Evolutionary conservation across 2,329 filamentous ascomycete genomes (phyloP).

Genomic region (Balansia obtecta): DNA sequence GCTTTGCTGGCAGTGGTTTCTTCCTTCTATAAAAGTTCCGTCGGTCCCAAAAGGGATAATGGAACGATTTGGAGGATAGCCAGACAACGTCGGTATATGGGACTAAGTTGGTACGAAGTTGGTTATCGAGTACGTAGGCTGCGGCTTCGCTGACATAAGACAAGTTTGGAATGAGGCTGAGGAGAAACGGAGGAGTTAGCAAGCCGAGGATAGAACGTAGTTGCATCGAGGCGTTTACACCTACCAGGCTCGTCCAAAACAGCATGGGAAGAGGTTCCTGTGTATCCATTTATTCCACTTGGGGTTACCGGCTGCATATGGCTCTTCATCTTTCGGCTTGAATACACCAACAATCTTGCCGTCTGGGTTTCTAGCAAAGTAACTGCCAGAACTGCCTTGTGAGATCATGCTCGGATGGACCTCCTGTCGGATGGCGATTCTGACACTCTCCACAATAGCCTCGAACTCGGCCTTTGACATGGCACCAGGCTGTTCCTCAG

Average conservation of each 20-base stretch:
- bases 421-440: constrained; percentile 76
- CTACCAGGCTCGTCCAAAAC: constrained; percentile 81
- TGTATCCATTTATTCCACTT: constrained; percentile 99
- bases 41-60: constrained; percentile 96
- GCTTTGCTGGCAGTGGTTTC: constrained; percentile 77
- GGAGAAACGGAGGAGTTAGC: neutral
- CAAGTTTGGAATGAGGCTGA: constrained; percentile 80
- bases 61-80: constrained; percentile 91
- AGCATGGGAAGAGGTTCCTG: constrained; percentile 92
- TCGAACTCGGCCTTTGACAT: constrained; percentile 79
- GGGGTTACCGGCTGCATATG: constrained; percentile 90
- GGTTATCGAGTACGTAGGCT: constrained; percentile 85
- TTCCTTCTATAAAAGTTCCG: constrained; percentile 78
- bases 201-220: neutral
- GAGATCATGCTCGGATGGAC: constrained; percentile 92
- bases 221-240: constrained; percentile 11
- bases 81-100: constrained; percentile 94
- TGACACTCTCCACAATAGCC: constrained; percentile 78
- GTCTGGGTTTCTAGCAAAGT: constrained; percentile 84
- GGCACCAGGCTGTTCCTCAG: constrained; percentile 48
- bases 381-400: constrained; percentile 94
- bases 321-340: constrained; percentile 98
- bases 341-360: constrained; percentile 96
- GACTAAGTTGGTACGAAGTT: constrained; percentile 81
- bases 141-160: constrained; percentile 97